Evolutionary conservation across 257 asterid genomes (phyloP), one percentile per base, ranked within the genome.

Genomic region (Buddleja alternifolia): DNA sequence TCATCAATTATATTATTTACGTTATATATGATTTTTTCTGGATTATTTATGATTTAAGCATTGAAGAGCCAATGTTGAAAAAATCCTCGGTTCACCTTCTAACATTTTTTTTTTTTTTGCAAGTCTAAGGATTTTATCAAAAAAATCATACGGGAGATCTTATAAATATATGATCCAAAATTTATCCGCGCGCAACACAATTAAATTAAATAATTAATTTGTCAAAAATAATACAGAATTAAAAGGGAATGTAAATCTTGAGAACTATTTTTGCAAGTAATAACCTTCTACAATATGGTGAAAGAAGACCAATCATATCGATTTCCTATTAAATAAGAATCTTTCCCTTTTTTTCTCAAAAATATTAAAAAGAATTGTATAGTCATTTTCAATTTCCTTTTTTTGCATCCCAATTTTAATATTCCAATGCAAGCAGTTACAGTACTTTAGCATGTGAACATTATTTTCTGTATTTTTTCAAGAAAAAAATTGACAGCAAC

Each of bases 401-500:
- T 66, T 68, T 66, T 37, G 51, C 70, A 58, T 46, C 56, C 56
- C 57, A 36, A 53, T 74, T 63, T 70, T 59, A 14, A 63, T 66
- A 72, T 58, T 68, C 76, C 64, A 60, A 19, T 54, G 72, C 71
- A 70, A 45, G 74, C 65, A 69, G 74, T 67, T 62, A 67, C 82
- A 77, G 67, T 64, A 48, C 78, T 61, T 74, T 52, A 64, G 76
- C 81, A 80, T 76, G 84, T 75, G 81, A 80, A 56, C 70, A 50
- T 50, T 63, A 61, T 63, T 77, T 73, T 71, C 61, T 71, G 62
- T 65, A n/a, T n/a, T n/a, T 50, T 57, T 52, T 29, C 66, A 81
- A 72, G 76, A 29, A 29, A 69, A 66, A 73, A 74, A 7, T 24
- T 61, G 83, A 81, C 45, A 54, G 74, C 17, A 80, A 77, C 56